These are phyloP conservation scores for Leccinum uliginosum DNA, from an alignment of 768 basidiomycete genomes.

Conservation along the genomic window DNA sequence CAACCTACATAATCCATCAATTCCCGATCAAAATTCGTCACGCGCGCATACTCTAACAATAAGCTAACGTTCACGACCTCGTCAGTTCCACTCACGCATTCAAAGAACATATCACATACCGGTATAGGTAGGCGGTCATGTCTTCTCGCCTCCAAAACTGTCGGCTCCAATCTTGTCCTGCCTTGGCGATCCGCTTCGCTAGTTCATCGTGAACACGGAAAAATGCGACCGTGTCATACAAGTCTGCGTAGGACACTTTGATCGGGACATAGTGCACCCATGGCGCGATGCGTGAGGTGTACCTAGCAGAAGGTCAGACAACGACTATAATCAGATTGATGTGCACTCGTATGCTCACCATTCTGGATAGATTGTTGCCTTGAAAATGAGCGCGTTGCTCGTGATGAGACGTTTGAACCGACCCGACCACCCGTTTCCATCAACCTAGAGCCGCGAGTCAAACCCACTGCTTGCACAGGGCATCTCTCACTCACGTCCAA, in stretches of 20 bases:
- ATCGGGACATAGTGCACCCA: constrained; percentile 78
- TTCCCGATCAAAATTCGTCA: constrained; percentile 44
- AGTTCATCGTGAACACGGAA: constrained; percentile 66
- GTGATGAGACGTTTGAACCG: constrained; percentile 64
- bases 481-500: constrained; percentile 41
- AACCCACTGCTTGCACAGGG: not conserved
- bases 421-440: constrained; percentile 68
- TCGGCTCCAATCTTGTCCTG: constrained; percentile 55
- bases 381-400: constrained; percentile 60
- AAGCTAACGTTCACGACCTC: constrained; percentile 30
- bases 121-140: constrained; percentile 53
- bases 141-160: constrained; percentile 59
- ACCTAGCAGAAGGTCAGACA: constrained; percentile 35
- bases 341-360: constrained; percentile 39
- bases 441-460: constrained; percentile 35
- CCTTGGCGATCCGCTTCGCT: constrained; percentile 50
- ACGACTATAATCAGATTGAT: not conserved
- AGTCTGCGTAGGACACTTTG: constrained; percentile 58
- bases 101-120: constrained; percentile 32
- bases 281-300: constrained; percentile 50
- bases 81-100: not conserved
- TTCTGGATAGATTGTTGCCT: constrained; percentile 70
- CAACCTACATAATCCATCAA: constrained; percentile 35
- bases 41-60: constrained; percentile 50
- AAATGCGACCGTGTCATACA: constrained; percentile 69